Evolutionary conservation across 208 protist species (phyloP).

Genomic region (Acanthamoeba sp.): DNA sequence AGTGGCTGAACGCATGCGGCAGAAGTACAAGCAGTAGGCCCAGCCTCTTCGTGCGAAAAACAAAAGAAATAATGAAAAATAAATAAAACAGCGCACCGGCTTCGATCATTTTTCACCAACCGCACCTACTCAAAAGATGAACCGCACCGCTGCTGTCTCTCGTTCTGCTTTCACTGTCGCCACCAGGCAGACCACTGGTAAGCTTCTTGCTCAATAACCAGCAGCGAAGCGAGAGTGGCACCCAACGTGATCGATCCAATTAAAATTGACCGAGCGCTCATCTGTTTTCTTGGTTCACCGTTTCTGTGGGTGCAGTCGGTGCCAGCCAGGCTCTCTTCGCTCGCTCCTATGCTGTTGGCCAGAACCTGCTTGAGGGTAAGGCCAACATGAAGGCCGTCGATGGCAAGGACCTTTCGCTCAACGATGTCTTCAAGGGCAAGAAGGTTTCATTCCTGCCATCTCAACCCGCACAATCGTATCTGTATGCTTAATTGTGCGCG

Average conservation of each 20-base stretch:
- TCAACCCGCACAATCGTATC: background rate
- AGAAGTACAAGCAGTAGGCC: background rate
- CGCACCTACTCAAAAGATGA: background rate
- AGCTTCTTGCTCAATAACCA: background rate
- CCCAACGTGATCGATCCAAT: background rate
- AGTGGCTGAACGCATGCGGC: background rate
- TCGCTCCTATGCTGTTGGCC: constrained; percentile 66
- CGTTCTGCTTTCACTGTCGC: background rate
- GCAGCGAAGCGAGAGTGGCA: too few species aligned
- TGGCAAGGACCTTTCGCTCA: constrained; percentile 62
- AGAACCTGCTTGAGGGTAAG: constrained; percentile 60
- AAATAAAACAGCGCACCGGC: background rate
- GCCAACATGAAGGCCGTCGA: constrained; percentile 61
- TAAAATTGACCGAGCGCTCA: background rate
- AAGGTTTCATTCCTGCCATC: constrained; percentile 11
- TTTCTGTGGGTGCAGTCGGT: background rate
- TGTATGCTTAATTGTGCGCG: background rate
- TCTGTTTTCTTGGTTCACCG: background rate
- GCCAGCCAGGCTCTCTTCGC: constrained; percentile 16
- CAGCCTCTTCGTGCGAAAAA: background rate
- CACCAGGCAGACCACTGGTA: constrained; percentile 18
- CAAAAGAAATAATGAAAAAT: background rate
- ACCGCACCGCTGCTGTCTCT: background rate
- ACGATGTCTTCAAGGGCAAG: constrained; percentile 63
- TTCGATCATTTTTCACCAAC: background rate